Percentiles rank a stretch among this genome's conserved stretches.
Evolutionary conservation across 1,284 basidiomycete genomes (phyloP).

Genomic region (Cutaneotrichosporon dermatis): DNA sequence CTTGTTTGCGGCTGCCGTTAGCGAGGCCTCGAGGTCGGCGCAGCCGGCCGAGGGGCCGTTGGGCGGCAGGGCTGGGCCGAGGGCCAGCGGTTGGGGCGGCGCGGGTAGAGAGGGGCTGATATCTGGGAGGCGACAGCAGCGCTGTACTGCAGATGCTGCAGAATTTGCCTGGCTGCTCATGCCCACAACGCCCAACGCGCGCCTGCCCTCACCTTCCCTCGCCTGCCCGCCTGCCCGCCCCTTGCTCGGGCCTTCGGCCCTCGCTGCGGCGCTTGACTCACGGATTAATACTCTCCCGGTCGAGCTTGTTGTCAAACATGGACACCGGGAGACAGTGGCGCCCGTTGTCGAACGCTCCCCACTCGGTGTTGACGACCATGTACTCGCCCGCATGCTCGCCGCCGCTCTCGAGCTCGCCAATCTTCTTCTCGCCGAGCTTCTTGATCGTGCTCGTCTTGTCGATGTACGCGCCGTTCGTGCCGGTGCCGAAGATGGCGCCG

Average conservation of each 20-base stretch:
- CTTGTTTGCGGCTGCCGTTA: constrained; percentile 63
- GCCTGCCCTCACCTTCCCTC: too few species aligned
- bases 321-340: constrained; percentile 80
- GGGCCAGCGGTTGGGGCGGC: too few species aligned
- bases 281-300: constrained; percentile 90
- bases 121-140: too few species aligned
- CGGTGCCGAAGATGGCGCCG: constrained; percentile 91
- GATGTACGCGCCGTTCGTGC: constrained; percentile 96
- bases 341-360: constrained; percentile 92
- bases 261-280: too few species aligned
- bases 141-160: too few species aligned
- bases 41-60: background rate
- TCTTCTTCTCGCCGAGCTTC: constrained; percentile 64
- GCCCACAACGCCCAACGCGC: too few species aligned
- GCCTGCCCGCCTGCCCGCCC: too few species aligned
- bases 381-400: constrained; percentile 55
- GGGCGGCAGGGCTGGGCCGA: too few species aligned
- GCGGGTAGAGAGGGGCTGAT: too few species aligned
- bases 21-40: background rate
- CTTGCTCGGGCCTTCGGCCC: too few species aligned
- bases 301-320: constrained; percentile 87
- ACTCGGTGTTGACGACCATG: constrained; percentile 98
- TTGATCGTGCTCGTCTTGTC: constrained; percentile 79
- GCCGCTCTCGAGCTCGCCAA: constrained; percentile 52
- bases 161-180: too few species aligned